phyloP scores from a whole-genome alignment of 2,329 filamentous ascomycete species.

The Aspergillus pseudoglaucus region DNA sequence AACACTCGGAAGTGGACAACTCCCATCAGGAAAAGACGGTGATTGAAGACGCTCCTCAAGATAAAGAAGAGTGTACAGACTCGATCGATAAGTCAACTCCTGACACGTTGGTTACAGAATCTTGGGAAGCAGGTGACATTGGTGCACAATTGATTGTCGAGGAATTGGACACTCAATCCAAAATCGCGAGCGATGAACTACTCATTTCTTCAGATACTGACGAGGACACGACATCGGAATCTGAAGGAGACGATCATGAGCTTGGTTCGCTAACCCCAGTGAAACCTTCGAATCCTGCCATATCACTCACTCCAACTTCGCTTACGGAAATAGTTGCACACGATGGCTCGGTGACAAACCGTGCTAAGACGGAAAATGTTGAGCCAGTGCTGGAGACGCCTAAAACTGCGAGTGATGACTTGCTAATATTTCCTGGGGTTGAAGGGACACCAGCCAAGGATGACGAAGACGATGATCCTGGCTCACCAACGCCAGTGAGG shows the following conservation, averaged over 20 bases:
- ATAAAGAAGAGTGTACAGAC: not conserved
- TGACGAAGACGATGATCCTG: not conserved
- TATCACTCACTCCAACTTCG: not conserved
- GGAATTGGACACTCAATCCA: not conserved
- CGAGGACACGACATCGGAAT: slow-evolving; percentile 1
- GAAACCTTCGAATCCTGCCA: not conserved
- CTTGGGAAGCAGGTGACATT: too few relatives aligned
- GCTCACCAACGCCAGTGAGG: not conserved
- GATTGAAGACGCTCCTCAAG: not conserved
- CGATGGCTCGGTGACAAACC: not conserved
- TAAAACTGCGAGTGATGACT: not conserved
- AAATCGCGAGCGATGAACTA: not conserved
- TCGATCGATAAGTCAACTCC: not conserved
- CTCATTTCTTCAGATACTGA: not conserved
- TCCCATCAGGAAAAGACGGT: not conserved
- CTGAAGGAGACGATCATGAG: not conserved
- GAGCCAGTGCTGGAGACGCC: not conserved
- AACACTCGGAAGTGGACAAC: not conserved
- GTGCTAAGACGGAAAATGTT: not conserved
- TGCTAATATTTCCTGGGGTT: slow-evolving; percentile 1
- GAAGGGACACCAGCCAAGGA: not conserved
- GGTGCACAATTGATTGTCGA: not conserved
- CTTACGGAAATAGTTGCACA: not conserved
- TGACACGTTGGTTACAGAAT: not conserved
- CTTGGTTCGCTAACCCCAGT: not conserved